Base-by-base conservation (phyloP, 192 early-diverging fungal genomes). In the Dispira simplex region DNA sequence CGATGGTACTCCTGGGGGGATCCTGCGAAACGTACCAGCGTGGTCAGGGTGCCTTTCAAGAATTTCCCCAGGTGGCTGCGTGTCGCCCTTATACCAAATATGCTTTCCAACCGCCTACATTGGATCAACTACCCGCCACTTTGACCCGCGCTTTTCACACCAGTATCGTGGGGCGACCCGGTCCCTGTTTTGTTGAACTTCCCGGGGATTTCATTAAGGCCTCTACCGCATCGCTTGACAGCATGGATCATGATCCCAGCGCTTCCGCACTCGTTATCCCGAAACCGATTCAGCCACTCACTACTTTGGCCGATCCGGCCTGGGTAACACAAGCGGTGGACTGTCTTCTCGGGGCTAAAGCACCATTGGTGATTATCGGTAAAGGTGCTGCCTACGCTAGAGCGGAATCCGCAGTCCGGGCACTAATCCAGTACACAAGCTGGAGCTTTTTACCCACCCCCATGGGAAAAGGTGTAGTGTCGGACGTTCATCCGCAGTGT, bases 401-500 rank as follows among this genome's bases (percentile, higher is more conserved):
- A 27, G 85, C 83, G 0, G 87, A 87, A 64, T 63, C 63, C 25
- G 81, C 81, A 66, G 59, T 87, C 27, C 67, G 64, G 13, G 68
- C 71, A 32, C 67, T 87, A 44, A 72, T 86, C 11, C 75, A 85
- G 46, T 65, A 71, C 54, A 76, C 78, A 26, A 65, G 73, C 27
- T 80, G 83, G 48, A 84, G 85, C 46, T 89, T 87, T 63, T 67
- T 89, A 58, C 85, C 87, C 28, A 87, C 87, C 14, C 83, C 87
- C 12, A 78, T 78, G 77, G 87, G 79, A 57, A 89, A 87, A 69
- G 87, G 87, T 14, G 74, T 89, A 3, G 62, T 89, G 8, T 68
- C 84, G 3, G 87, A 89, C 62, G 47, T 32, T 8, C 85, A 89
- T 58, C 73, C 73, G 25, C 68, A 77, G 46, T 83, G 82, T 49